Percentiles rank a stretch among this genome's conserved stretches.
These are phyloP conservation scores for Colletotrichum tanaceti DNA, from an alignment of 2,329 filamentous ascomycete species.

Conservation along the genomic window DNA sequence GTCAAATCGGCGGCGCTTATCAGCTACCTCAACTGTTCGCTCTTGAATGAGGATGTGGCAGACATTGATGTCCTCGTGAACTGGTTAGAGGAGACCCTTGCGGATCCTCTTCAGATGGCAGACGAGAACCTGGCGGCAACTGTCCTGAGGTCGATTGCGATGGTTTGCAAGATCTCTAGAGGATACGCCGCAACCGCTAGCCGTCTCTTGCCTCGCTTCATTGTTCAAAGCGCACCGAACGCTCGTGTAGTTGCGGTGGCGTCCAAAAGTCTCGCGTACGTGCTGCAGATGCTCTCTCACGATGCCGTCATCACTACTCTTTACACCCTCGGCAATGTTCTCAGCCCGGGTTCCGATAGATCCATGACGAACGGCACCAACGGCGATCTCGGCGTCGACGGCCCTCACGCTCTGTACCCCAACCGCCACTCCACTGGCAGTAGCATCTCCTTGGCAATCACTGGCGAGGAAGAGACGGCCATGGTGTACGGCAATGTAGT, in stretches of 20 bases:
- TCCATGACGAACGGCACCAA: conserved; percentile 65
- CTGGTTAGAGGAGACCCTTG: conserved; percentile 87
- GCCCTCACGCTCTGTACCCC: conserved; percentile 61
- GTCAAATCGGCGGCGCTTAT: conserved; percentile 86
- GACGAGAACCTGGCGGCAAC: conserved; percentile 81
- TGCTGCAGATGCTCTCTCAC: conserved; percentile 85
- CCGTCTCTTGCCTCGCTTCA: conserved; percentile 83
- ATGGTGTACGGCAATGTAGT: conserved; percentile 88
- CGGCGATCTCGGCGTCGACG: conserved; percentile 50
- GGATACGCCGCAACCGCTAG: conserved; percentile 80
- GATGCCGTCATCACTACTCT: conserved; percentile 95
- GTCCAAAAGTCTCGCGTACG: conserved; percentile 84
- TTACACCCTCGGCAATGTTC: conserved; percentile 94
- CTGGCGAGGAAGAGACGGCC: conserved; percentile 81
- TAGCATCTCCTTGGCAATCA: conserved; percentile 80
- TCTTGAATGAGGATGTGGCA: conserved; percentile 83
- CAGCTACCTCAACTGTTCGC: conserved; percentile 85
- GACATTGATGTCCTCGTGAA: conserved; percentile 81
- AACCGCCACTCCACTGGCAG: conserved; percentile 75
- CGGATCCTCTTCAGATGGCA: conserved; percentile 83
- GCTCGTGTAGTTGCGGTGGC: conserved; percentile 78
- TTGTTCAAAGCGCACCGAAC: conserved; percentile 83
- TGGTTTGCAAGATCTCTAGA: conserved; percentile 81
- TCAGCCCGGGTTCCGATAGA: conserved; percentile 77
- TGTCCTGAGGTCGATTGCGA: conserved; percentile 82